Evolutionary conservation across 2,329 filamentous ascomycete genomes (phyloP).

Genomic region (Paecilomyces sp.): DNA sequence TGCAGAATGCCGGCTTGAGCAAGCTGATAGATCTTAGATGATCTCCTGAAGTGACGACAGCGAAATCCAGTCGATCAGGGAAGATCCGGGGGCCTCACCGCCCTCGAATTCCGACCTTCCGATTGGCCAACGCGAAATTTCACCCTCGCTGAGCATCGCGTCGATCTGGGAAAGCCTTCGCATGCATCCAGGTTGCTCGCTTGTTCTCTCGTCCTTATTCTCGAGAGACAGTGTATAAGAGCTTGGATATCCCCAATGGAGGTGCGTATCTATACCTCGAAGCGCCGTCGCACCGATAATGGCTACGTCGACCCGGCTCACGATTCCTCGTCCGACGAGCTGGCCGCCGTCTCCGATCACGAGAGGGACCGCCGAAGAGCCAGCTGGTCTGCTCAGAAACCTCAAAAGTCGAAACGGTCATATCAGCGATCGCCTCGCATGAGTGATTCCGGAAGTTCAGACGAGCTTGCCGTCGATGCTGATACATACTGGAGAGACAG

Average conservation of each 20-base stretch:
- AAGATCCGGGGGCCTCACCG: constrained; percentile 11
- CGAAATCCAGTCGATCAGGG: not conserved
- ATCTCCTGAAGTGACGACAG: not conserved
- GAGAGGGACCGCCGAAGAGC: constrained; percentile 27
- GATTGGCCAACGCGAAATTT: constrained; percentile 8
- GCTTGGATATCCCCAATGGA: constrained; percentile 15
- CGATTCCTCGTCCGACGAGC: constrained; percentile 35
- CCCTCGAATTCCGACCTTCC: constrained; percentile 7
- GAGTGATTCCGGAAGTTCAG: constrained; percentile 35
- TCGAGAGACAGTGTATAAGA: constrained; percentile 1
- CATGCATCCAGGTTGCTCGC: not conserved
- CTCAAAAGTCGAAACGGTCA: constrained; percentile 21
- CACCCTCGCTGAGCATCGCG: constrained; percentile 6
- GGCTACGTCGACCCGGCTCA: constrained; percentile 16
- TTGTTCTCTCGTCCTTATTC: not conserved
- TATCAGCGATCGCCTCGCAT: constrained; percentile 18
- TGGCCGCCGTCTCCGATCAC: constrained; percentile 27
- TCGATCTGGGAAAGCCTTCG: not conserved
- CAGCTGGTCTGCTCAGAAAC: constrained; percentile 27
- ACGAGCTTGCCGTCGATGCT: constrained; percentile 37
- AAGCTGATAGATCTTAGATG: not conserved
- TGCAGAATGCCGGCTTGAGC: not conserved
- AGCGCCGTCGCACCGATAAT: constrained; percentile 25
- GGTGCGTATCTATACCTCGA: constrained; percentile 14
- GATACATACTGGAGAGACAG: constrained; percentile 24